Base-by-base conservation (phyloP, 2,329 filamentous ascomycete species). In the Pseudogymnoascus sp. region DNA sequence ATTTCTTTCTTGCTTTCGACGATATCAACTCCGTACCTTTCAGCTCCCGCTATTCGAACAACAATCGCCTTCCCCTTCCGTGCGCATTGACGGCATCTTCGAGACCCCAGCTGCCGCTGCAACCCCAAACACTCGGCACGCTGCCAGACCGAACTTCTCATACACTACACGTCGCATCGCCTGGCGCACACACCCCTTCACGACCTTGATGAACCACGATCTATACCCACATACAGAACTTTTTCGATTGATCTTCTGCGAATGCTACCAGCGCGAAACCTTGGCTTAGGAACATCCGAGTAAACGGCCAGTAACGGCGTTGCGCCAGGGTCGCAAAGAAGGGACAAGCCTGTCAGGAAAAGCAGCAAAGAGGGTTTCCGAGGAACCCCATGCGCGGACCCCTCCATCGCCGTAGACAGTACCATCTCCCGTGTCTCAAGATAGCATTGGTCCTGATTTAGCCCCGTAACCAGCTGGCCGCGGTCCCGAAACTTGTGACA, bases 71-170 rank as follows among this genome's bases (percentile, higher is more conserved):
- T 21, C 51, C 51, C 29, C 8, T 34, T 12, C 1, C 3, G 29
- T 57, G 59, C 59, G 59, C 59, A 61, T 61, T 40, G 59, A 61
- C 59, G 18, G 36, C 59, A 40, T 40, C 36, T 23, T 39, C 12
- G 16, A 39, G n/a, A 61, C 34, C 21, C 34, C 8, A 34, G 34
- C 34, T 39, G 14, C 59, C 39, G 23, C 18, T 26, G 39, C 59
- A 61, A 39, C 34, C 59, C 37, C 59, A 61, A 61, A 61, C 59
- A 34, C 47, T 57, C 47, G 47, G 47, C 47, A 57, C 47, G 47
- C 47, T 57, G 59, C 59, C 59, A 61, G 34, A 42, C 34, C 59
- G 59, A 61, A 61, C 34, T 61, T 62, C 42, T 63, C 61, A 63
- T 63, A 63, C 61, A 63, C 36, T 39, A 4, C 10, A 63, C 61